Base-by-base conservation (phyloP, 2,329 filamentous ascomycete genomes). In the Madurella mycetomatis region DNA sequence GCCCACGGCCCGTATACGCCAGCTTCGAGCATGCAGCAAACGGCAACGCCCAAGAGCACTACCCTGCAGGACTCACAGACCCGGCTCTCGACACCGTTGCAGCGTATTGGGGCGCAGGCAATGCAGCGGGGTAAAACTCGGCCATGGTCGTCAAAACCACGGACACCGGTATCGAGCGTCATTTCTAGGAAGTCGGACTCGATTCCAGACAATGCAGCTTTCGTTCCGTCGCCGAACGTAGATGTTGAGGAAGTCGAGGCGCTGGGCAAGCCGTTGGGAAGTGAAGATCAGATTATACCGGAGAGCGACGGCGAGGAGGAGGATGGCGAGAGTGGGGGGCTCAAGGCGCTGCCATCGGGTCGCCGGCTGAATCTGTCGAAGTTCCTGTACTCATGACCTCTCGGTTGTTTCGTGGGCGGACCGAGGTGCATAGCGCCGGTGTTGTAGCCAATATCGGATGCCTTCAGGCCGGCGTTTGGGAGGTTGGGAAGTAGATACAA, bases 261-360 rank as follows among this genome's bases (percentile, higher is more conserved):
- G 1, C 64, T 83, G 41, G 79, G 81, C 60, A 64, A 62, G 49
- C 55, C 70, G 11, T 58, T 69, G 5, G 81, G 81, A 13, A 84
- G 81, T 61, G 81, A 84, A 63, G 81, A 84, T 53, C 73, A 80
- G 51, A 75, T 84, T 57, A 67, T 79, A 13, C 76, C 76, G 25
- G 78, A 78, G 64, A 81, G 78, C 56, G 77, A 79, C 55, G 75
- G 62, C 16, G 77, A 79, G 51, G 71, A 25, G 25, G 25, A 25
- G 25, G 25, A 72, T 16, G 75, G 76, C 9, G 73, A 76, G 34
- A 60, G 56, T 2, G 67, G 68, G 2, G 58, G 58, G 8, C 58
- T 58, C 8, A 61, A 15, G 15, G 32, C 62, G 1, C 60, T 67
- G 7, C 70, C 9, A 5, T 40, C 53, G 11, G 42, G 60, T 47